Base-by-base conservation (phyloP, 176 grass and related monocot genomes). In the Oryza glaberrima region DNA sequence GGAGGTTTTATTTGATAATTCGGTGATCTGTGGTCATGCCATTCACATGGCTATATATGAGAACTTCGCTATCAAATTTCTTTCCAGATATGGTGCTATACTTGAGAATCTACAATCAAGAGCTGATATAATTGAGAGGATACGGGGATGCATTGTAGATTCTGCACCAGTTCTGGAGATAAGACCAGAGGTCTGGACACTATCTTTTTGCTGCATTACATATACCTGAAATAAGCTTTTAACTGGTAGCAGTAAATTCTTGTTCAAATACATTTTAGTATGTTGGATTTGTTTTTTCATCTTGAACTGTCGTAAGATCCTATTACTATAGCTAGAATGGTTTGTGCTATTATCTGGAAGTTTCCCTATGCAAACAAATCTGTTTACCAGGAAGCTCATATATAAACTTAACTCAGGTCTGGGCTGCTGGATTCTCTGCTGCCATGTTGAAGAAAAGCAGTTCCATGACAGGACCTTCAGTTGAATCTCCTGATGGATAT, bases 341-440 rank as follows among this genome's bases (percentile, higher is more conserved):
- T 83, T 26, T 77, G 13, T 84, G 46, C 65, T 10, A 81, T 58
- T 20, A 1, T 1, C 52, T 20, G 17, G 52, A 58, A 49, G 26
- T 85, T 8, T 85, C 51, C 19, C 9, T 35, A 45, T 51, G 46
- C 49, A 77, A 65, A 81, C 34, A 69, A 46, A 48, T 67, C 41
- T 83, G 8, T 83, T 80, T 68, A 16, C 26, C 67, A 15, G 38
- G 14, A 81, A 82, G 65, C 83, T 86, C 51, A 88, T 88, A 11
- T 79, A 56, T 86, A 73, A 34, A 5, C 44, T 88, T 68, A 76
- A 83, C 41, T 58, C 86, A 98, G 96, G 91, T 98, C 23, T 98
- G 93, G 93, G 93, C 96, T n/a, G 96, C 93, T 84, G 96, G 96
- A 75, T 98, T 98, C 84, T 92, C 88, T 87, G 93, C 91, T 79